Percentiles rank a stretch among this genome's conserved stretches.
These are phyloP conservation scores for Termitomyces sp. DNA, from an alignment of 768 basidiomycete genomes.

Conservation along the genomic window DNA sequence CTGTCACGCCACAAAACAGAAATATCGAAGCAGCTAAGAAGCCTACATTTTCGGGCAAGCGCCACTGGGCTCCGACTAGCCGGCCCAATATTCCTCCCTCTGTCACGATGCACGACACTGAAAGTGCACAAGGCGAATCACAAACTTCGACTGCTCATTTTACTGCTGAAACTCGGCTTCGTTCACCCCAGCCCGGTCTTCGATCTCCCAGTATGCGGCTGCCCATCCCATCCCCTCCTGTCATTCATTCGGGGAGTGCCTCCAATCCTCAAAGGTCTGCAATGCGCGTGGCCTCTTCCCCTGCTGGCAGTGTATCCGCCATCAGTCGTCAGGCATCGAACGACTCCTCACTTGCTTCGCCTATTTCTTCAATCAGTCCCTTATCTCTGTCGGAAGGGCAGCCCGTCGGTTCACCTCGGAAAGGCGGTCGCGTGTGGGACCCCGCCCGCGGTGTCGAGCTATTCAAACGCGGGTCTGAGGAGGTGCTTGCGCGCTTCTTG, in stretches of 20 bases:
- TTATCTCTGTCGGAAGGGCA: constrained; percentile 42
- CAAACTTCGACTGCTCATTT: constrained; percentile 15
- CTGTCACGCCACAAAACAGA: constrained; percentile 12
- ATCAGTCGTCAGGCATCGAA: constrained; percentile 40
- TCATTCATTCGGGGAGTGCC: constrained; percentile 12
- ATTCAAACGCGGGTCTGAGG: constrained; percentile 85
- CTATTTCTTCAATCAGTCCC: constrained; percentile 50
- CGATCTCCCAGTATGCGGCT: constrained; percentile 9
- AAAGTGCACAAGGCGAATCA: constrained; percentile 11
- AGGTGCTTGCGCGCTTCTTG: constrained; percentile 79
- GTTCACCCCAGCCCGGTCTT: neutral
- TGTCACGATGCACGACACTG: constrained; percentile 16
- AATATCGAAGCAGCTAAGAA: constrained; percentile 7
- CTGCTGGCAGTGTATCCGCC: neutral
- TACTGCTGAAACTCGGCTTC: constrained; percentile 4
- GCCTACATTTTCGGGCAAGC: constrained; percentile 14
- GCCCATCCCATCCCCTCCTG: constrained; percentile 1
- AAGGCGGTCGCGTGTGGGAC: constrained; percentile 73
- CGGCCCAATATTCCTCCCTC: constrained; percentile 17
- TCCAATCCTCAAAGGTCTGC: constrained; percentile 12
- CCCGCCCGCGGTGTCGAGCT: constrained; percentile 80
- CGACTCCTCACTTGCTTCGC: constrained; percentile 46
- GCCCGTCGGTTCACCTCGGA: constrained; percentile 28
- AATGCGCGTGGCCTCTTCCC: constrained; percentile 8
- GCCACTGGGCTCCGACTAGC: constrained; percentile 25